Evolutionary conservation across 192 early-diverging fungal species (phyloP), one percentile per base, ranked within the genome.

Genomic region (Rhizophagus clarus): DNA sequence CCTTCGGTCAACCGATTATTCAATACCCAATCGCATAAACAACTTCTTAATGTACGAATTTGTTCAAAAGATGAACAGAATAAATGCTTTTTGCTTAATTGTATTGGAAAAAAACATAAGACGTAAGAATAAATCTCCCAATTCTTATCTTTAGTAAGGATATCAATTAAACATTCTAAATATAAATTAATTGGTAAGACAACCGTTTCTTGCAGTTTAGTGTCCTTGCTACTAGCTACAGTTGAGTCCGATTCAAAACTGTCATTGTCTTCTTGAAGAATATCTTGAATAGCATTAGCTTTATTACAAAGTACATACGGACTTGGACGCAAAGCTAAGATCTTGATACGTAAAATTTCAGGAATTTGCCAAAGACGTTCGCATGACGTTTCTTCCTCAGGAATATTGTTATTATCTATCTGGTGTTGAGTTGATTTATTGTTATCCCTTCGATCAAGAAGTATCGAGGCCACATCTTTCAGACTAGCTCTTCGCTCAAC

Each of bases 101-200:
- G 96, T 7, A 80, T 70, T 26, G 89, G 83, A 37, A 97, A 84
- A 3, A 89, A 86, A 28, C 89, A 83, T 28, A 97, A 84, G 2
- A 95, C 89, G 34, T 90, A 87, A 12, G 85, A 89, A 81, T 92
- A 94, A 1, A 96, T 88, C 32, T 94, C 89, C 85, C 93, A 93
- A 42, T 92, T 85, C 15, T 84, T 82, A 56, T 94, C 93, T n/a
- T 90, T 87, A 32, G 88, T 85, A 12, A 98, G 81, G 73, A 94
- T 86, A 10, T 85, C 78, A 22, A 88, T 74, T 68, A 96, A 76
- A 7, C 87, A 81, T 7, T 75, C 87, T 45, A 94, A 82, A 75
- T 95, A 94, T 34, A 88, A 78, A 32, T 78, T 72, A 14, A 93
- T 87, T 72, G 88, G 88, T 80, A 88, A 86, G 67, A 72, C 85